phyloP scores from a whole-genome alignment of 2,329 filamentous ascomycete species.

The Fusarium oligoseptatum region DNA sequence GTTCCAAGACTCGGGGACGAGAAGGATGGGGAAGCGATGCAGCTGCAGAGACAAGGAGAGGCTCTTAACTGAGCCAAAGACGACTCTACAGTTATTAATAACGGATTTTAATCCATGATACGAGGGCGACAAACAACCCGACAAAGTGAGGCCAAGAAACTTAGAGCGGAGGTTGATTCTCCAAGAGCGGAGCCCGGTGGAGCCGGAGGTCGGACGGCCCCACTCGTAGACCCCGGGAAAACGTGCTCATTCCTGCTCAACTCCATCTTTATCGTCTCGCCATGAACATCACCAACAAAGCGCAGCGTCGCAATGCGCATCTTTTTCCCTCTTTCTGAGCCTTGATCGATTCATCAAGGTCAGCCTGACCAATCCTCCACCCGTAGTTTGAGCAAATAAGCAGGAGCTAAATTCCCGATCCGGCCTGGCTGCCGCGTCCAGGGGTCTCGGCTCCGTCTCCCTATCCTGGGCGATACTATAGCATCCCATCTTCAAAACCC shows the following conservation, averaged over 20 bases:
- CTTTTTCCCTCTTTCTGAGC: not conserved
- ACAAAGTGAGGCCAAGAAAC: not conserved
- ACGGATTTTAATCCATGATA: conserved; percentile 17
- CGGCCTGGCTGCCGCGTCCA: conserved; percentile 41
- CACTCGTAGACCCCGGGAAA: conserved; percentile 45
- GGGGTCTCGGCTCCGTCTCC: not conserved
- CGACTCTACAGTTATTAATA: conserved; percentile 20
- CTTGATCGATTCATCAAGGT: conserved; percentile 21
- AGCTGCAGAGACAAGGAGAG: not conserved
- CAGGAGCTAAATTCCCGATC: conserved; percentile 38
- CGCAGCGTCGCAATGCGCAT: not conserved
- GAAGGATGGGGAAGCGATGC: conserved; percentile 22
- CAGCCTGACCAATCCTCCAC: conserved; percentile 18
- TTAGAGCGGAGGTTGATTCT: not conserved
- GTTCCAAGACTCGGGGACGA: conserved; percentile 28
- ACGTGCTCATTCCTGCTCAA: conserved; percentile 57
- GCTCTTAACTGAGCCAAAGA: conserved; percentile 9
- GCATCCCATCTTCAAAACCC: conserved; percentile 30
- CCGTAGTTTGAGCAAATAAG: conserved; percentile 41
- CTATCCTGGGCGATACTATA: conserved; percentile 5
- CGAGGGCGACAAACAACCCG: not conserved
- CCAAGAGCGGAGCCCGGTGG: conserved; percentile 20
- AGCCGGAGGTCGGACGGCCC: conserved; percentile 20
- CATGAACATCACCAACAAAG: conserved; percentile 2
- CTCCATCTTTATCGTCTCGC: conserved; percentile 6